Base-by-base conservation (phyloP, 768 basidiomycete genomes). In the Tricholoma hemisulphureum region DNA sequence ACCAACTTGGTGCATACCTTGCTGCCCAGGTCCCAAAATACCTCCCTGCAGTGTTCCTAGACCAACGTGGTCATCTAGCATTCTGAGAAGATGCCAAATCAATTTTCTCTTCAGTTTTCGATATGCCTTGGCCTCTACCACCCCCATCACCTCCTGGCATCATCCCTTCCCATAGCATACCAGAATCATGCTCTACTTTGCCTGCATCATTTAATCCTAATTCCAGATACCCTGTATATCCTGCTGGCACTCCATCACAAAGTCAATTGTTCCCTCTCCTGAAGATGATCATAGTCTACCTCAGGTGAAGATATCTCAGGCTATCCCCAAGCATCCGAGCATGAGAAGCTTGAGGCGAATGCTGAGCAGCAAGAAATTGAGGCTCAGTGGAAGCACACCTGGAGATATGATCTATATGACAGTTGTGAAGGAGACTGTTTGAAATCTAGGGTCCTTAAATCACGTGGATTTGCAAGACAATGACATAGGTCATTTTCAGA, bases 391-490 rank as follows among this genome's bases (percentile, higher is more conserved):
- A 28, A 57, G 57, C 41, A 9, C 54, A 3, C 58, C 69, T n/a
- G 51, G 53, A n/a, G 74, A 77, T 61, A 67, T 71, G 54, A 71
- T 82, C 39, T 74, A 74, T 61, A 77, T 80, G 77, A 75, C 77
- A 1, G 73, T 79, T 37, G 73, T 78, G 26, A 75, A 73, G 53
- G 80, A 81, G 58, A 74, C 71, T 10, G 68, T 65, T 29, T 76
- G 63, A 61, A 45, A 52, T 58, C 28, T 46, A 28, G 50, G 6
- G 23, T 16, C 39, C 13, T 34, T 18, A 39, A 16, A 43, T 50
- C 18, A 45, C 21, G n/a, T n/a, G n/a, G n/a, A n/a, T n/a, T n/a
- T n/a, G n/a, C n/a, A n/a, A n/a, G n/a, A n/a, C n/a, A n/a, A n/a
- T n/a, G n/a, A n/a, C n/a, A n/a, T n/a, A n/a, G n/a, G n/a, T n/a